A percentile compares a stretch with the other conserved stretches of the same genome.
Conservation (phyloP, 345 rosid genomes). For the Eucalyptus tenuipes region DNA sequence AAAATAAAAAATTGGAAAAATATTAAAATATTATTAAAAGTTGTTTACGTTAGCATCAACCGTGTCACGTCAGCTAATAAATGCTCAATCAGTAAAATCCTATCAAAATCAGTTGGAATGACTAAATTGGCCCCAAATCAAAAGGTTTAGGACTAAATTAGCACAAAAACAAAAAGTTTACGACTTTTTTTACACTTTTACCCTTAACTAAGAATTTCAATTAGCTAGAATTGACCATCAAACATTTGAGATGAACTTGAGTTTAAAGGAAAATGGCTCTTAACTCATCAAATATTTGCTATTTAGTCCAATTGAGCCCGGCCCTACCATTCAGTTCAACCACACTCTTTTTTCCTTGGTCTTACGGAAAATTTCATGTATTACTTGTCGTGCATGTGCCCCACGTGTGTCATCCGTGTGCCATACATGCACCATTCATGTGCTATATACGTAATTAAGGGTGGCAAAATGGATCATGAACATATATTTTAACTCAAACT, state of each 20-base stretch:
- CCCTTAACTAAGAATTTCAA: neutral
- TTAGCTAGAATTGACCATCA: neutral
- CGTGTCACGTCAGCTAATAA: too few species aligned
- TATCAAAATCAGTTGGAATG: accelerated
- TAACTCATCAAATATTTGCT: neutral
- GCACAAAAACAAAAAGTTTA: too few species aligned
- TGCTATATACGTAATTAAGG: too few species aligned
- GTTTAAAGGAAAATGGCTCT: neutral
- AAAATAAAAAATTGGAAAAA: too few species aligned
- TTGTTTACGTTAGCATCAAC: too few species aligned
- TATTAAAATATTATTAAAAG: too few species aligned
- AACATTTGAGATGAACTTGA: neutral
- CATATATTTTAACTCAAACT: neutral
- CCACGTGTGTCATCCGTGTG: neutral
- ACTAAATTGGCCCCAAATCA: too few species aligned
- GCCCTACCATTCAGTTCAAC: neutral
- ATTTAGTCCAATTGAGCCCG: neutral
- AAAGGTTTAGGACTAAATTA: too few species aligned
- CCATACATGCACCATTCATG: neutral
- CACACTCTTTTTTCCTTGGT: neutral
- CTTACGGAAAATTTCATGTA: too few species aligned
- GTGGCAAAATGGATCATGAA: too few species aligned
- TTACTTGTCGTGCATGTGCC: too few species aligned
- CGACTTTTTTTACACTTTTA: too few species aligned
- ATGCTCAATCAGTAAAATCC: accelerated